These are phyloP conservation scores for Gossypium davidsonii DNA, from an alignment of 441 rosid genomes.

Conservation along the genomic window DNA sequence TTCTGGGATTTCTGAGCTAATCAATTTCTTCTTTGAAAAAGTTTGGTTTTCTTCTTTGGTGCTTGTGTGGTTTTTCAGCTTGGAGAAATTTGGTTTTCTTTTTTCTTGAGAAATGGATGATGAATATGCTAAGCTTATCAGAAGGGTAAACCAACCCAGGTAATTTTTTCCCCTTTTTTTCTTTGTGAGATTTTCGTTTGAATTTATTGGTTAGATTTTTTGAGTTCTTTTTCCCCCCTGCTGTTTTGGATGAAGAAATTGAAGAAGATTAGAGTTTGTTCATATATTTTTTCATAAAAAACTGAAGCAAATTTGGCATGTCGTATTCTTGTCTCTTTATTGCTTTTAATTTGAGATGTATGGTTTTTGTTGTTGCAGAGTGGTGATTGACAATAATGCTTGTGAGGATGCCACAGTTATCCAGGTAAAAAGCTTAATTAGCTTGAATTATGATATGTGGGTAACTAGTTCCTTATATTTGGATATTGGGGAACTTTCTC, in stretches of 20 bases:
- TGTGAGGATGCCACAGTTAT: constrained; percentile 73
- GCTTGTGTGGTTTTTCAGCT: background rate
- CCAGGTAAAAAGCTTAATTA: constrained; percentile 33
- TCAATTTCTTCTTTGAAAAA: background rate
- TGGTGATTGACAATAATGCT: constrained; percentile 67
- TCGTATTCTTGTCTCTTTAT: background rate
- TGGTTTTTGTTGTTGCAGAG: constrained; percentile 37
- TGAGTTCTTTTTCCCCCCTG: background rate
- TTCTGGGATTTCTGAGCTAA: background rate
- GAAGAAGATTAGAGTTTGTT: background rate
- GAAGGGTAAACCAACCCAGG: constrained; percentile 94
- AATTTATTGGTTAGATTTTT: constrained; percentile 1
- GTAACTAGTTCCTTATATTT: background rate
- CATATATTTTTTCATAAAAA: background rate
- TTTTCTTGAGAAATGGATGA: constrained; percentile 53
- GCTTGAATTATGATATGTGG: background rate
- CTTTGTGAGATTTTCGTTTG: background rate
- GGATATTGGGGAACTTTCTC: background rate
- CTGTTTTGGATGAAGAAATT: constrained; percentile 5
- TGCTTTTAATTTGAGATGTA: background rate
- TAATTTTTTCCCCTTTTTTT: constrained; percentile 2
- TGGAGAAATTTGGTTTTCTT: background rate
- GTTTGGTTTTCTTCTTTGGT: background rate
- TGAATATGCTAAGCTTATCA: constrained; percentile 80
- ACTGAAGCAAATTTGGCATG: background rate